Base-by-base conservation (phyloP, 2,329 filamentous ascomycete species). In the Aspergillus brasiliensis region DNA sequence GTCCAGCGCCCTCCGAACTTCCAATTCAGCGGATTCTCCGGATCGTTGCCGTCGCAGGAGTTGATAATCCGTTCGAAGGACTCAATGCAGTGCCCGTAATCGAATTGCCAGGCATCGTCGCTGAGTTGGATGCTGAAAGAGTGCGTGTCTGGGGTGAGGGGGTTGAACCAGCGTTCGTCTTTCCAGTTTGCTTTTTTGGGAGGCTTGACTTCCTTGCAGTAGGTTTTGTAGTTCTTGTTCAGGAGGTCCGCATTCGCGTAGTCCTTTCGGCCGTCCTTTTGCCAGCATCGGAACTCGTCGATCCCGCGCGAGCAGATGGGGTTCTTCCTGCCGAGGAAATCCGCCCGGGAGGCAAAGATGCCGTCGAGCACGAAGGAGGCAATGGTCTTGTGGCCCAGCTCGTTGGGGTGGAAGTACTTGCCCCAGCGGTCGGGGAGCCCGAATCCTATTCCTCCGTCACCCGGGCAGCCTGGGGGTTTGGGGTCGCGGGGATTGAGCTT, bases 341-440 rank as follows among this genome's bases (percentile, higher is more conserved):
- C 19, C 6, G 59, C 37, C n/a, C 57, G 62, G 8, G 46, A 34
- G 8, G 46, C 19, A 49, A 44, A n/a, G 15, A 59, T 27, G 15
- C 40, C 47, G 17, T 55, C n/a, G 4, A 62, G 42, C 3, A 51
- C 57, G 46, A 55, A 62, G 5, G 62, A 62, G 3, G 64, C 64
- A 46, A 68, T 63, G 8, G 62, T 59, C 8, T 49, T 25, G 25
- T 67, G 65, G 31, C 66, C 65, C 4, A 53, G 15, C 23, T 62
- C 55, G 51, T 75, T 77, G 10, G 75, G 73, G 58, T 77, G 75
- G 60, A 78, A 77, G 51, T 67, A 67, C 27, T 62, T 64, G 8
- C 66, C 69, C 51, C 75, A 60, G 10, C 46, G 60, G 66, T 76
- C 73, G 7, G 74, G 75, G n/a, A 73, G 56, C 5, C 60, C 51